Percentiles rank a stretch among this genome's conserved stretches.
Evolutionary conservation across 768 basidiomycete genomes (phyloP).

Genomic region (Tricholoma terreum): DNA sequence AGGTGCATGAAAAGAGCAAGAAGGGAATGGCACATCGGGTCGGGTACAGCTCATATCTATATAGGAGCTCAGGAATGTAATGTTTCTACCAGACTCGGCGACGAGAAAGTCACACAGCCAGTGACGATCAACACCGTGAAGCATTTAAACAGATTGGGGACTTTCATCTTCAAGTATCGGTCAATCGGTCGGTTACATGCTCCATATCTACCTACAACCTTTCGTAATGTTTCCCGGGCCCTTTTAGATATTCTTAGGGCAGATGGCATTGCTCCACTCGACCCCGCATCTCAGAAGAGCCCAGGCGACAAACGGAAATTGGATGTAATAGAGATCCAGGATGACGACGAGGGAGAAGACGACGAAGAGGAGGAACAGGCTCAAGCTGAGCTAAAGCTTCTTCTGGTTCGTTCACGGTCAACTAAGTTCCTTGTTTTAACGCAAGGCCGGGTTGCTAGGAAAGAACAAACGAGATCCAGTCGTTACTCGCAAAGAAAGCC

Average conservation of each 20-base stretch:
- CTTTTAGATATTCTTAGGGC: conserved; percentile 9
- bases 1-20: conserved; percentile 25
- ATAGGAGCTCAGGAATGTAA: no score
- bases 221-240: background rate
- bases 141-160: background rate
- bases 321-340: background rate
- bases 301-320: background rate
- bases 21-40: conserved; percentile 25
- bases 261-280: conserved; percentile 8
- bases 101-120: background rate
- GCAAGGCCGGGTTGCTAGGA: background rate
- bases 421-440: no score
- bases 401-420: background rate
- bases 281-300: background rate
- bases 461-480: conserved; percentile 7
- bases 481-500: conserved; percentile 14
- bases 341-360: background rate
- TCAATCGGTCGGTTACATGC: conserved; percentile 15
- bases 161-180: conserved; percentile 14
- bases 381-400: background rate
- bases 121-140: background rate
- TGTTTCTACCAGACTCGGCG: conserved; percentile 2
- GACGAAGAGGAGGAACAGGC: background rate
- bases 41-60: conserved; percentile 16
- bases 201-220: background rate